Evolutionary conservation across 2,329 filamentous ascomycete species (phyloP), one percentile per base, ranked within the genome.

Genomic region (Thelonectria blattea): DNA sequence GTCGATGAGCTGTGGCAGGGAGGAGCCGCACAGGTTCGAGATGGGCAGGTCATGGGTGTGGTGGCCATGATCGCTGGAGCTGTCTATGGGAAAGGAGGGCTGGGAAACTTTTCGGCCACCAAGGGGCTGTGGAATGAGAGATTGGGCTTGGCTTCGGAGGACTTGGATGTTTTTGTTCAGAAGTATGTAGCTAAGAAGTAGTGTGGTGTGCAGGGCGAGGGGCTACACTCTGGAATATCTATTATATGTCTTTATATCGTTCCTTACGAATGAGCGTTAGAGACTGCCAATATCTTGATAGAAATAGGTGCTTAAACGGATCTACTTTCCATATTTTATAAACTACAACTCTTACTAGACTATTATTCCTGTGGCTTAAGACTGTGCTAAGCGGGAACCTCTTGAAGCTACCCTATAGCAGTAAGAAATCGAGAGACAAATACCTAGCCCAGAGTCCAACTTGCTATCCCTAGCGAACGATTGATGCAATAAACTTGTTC

Each of bases 121-220:
- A 48, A 49, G 39, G 58, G 58, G n/a, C 17, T 61, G 18, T 61
- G 58, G 58, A 61, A 61, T 39, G 42, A 48, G 22, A 61, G 57
- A 17, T 30, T 61, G 11, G 52, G 48, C 3, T 15, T 61, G 48
- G 20, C 20, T 1, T 27, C 50, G 17, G 51, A 55, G 41, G 27
- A 58, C 30, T 32, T 62, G 39, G 32, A 55, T 24, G 41, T 46
- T 8, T 55, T 58, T 32, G 2, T 59, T 12, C 24, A 54, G 37
- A n/a, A 11, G 1, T 58, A 47, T 30, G 18, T 52, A 6, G 27
- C n/a, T 3, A 18, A n/a, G n/a, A 55, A 47, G 32, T n/a, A 53
- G 18, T 42, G n/a, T 42, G 39, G 4, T 14, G 11, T 6, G 34
- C 34, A 14, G 15, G 3, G 8, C 5, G 27, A 30, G 5, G 9